Conservation (phyloP, 495 filamentous ascomycete species). For the Penicillium salamii region DNA sequence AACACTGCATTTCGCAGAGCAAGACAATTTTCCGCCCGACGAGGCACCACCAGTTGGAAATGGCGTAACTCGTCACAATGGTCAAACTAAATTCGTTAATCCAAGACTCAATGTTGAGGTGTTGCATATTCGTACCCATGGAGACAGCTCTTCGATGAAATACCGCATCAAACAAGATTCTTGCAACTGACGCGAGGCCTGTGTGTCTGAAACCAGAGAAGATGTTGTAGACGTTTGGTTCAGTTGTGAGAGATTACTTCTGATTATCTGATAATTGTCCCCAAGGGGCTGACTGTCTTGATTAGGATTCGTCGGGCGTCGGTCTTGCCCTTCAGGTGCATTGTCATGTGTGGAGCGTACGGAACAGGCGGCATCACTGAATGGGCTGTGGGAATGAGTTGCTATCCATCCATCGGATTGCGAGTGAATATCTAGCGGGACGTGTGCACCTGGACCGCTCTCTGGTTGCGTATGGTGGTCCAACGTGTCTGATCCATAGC, state of each 20-base stretch:
- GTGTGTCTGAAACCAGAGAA: no score
- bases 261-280: neutral
- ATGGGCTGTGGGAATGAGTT: neutral
- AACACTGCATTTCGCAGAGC: conserved; percentile 23
- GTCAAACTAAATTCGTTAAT: conserved; percentile 23
- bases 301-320: neutral
- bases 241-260: neutral
- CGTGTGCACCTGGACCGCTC: no score
- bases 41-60: conserved; percentile 23
- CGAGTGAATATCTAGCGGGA: no score
- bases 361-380: neutral
- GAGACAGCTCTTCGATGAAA: conserved; percentile 28
- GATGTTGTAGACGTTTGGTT: neutral
- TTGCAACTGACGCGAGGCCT: no score
- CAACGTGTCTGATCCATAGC: no score
- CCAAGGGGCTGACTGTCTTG: neutral
- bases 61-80: conserved; percentile 24
- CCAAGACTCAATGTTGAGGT: no score
- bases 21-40: conserved; percentile 15
- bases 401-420: neutral
- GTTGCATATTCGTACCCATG: conserved; percentile 16
- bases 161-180: conserved; percentile 26
- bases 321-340: neutral
- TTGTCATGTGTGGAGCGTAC: neutral
- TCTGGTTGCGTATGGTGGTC: no score